Evolutionary conservation across 176 grass and related monocot genomes (phyloP).

Genomic region (Lolium perenne): DNA sequence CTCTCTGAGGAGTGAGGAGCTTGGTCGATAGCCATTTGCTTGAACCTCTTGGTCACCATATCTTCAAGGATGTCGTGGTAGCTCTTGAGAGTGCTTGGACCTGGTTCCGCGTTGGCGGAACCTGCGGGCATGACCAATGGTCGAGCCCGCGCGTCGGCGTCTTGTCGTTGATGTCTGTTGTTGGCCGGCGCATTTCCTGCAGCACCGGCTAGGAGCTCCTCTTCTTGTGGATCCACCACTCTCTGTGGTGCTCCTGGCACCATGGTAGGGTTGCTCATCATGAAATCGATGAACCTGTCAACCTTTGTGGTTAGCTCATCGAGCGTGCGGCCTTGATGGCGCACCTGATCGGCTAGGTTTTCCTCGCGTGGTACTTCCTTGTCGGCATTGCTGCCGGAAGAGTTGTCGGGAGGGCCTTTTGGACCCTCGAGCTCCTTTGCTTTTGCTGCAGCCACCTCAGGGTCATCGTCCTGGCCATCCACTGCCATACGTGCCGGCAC

Average conservation of each 20-base stretch:
- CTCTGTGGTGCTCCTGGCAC: background rate
- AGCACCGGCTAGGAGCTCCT: background rate
- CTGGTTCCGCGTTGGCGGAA: too few species aligned
- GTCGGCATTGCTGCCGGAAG: background rate
- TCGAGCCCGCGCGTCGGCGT: rapidly evolving
- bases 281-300: background rate
- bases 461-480: rapidly evolving
- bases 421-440: background rate
- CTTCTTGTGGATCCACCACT: background rate
- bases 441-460: background rate
- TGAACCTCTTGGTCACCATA: background rate
- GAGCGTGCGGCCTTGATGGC: background rate
- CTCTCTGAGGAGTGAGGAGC: too few species aligned
- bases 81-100: background rate
- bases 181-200: too few species aligned
- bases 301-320: background rate
- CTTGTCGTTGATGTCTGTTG: too few species aligned
- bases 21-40: too few species aligned
- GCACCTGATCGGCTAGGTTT: background rate
- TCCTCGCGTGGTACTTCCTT: rapidly evolving
- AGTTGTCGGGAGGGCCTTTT: background rate
- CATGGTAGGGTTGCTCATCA: background rate
- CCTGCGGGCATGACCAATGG: too few species aligned
- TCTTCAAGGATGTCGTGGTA: background rate
- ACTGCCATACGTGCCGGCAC: background rate